phyloP scores from a whole-genome alignment of 768 basidiomycete genomes.

The Mycena galericulata region DNA sequence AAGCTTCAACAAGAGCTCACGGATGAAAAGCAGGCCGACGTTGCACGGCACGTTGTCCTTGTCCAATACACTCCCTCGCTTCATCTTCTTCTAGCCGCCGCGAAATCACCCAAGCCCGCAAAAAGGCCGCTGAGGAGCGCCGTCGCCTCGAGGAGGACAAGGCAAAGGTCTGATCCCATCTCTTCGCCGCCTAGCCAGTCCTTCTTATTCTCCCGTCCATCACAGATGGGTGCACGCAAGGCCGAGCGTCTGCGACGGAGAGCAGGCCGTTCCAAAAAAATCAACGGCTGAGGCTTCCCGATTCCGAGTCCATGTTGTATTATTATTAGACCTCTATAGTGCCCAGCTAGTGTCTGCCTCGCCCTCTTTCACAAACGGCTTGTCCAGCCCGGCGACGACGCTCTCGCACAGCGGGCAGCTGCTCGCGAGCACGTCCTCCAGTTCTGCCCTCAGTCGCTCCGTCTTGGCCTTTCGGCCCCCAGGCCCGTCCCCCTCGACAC shows the following conservation, averaged over 20 bases:
- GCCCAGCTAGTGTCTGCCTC: conserved; percentile 86
- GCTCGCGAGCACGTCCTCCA: conserved; percentile 91
- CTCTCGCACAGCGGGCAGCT: conserved; percentile 95
- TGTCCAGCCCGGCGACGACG: conserved; percentile 87
- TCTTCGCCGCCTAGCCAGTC: conserved; percentile 1
- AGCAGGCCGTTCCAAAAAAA: conserved; percentile 83
- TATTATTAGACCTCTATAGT: conserved; percentile 54
- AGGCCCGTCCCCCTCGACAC: conserved; percentile 64
- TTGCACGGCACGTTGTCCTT: conserved; percentile 59
- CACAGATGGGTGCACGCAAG: conserved; percentile 84
- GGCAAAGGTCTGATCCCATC: conserved; percentile 59
- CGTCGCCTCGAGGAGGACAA: conserved; percentile 74
- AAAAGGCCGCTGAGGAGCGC: conserved; percentile 79
- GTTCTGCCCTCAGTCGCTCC: conserved; percentile 82
- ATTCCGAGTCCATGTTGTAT: neutral
- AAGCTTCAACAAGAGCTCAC: conserved; percentile 79
- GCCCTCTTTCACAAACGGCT: conserved; percentile 84
- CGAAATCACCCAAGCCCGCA: conserved; percentile 77
- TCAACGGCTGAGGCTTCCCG: conserved; percentile 69
- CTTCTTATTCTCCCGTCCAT: conserved; percentile 18
- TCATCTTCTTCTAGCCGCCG: conserved; percentile 60
- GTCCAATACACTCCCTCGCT: conserved; percentile 24
- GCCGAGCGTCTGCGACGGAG: conserved; percentile 78
- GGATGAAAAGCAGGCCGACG: conserved; percentile 80
- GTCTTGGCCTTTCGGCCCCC: conserved; percentile 73